Evolutionary conservation across 2,329 filamentous ascomycete genomes (phyloP).

Genomic region (Onygena corvina): DNA sequence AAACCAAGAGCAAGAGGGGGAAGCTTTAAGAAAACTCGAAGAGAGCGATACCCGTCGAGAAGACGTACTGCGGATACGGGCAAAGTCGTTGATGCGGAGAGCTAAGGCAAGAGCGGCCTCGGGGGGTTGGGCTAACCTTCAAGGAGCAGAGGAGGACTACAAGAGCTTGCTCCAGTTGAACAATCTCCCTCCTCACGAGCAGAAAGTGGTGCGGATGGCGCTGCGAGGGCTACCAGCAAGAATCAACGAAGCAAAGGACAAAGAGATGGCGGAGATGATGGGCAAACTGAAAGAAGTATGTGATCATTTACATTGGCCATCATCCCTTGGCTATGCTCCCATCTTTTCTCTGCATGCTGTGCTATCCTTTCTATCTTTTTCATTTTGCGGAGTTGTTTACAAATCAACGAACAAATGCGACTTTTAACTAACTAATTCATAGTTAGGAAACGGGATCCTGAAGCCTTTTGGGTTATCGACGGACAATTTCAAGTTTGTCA

Average conservation of each 20-base stretch:
- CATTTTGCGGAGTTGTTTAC: too few species aligned
- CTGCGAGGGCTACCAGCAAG: slow-evolving; percentile 53
- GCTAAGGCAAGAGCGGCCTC: slow-evolving; percentile 60
- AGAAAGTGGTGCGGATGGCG: slow-evolving; percentile 54
- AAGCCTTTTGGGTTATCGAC: slow-evolving; percentile 91
- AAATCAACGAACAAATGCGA: too few species aligned
- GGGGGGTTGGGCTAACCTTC: slow-evolving; percentile 66
- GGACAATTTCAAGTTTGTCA: slow-evolving; percentile 85
- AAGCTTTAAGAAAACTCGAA: slow-evolving; percentile 33
- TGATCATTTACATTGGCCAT: slow-evolving; percentile 14
- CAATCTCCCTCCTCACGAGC: slow-evolving; percentile 55
- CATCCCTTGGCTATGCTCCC: neutral
- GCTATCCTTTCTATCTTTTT: too few species aligned
- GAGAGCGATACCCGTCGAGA: slow-evolving; percentile 39
- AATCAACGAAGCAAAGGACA: slow-evolving; percentile 67
- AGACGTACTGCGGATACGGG: slow-evolving; percentile 64
- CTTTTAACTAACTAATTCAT: slow-evolving; percentile 11
- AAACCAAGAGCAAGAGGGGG: slow-evolving; percentile 30
- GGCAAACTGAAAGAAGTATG: slow-evolving; percentile 73
- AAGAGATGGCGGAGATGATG: slow-evolving; percentile 95
- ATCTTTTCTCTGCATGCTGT: too few species aligned
- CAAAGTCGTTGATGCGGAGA: slow-evolving; percentile 70
- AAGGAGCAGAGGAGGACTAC: slow-evolving; percentile 73
- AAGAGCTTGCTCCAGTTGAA: slow-evolving; percentile 47
- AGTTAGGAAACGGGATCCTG: slow-evolving; percentile 79